phyloP scores from a whole-genome alignment of 441 rosid species.

The Pelargonium australe region DNA sequence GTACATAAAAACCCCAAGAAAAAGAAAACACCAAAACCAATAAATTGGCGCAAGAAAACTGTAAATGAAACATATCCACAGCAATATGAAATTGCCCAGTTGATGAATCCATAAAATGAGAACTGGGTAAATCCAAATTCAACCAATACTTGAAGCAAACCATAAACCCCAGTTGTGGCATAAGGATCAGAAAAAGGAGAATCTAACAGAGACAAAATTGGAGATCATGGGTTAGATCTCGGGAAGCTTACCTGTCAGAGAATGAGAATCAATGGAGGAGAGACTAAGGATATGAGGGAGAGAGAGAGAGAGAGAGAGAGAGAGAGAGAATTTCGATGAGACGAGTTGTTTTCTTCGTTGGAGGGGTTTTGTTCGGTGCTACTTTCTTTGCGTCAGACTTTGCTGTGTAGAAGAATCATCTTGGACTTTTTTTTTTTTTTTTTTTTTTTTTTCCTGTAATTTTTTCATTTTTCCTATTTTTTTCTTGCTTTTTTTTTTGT shows the following conservation, averaged over 20 bases:
- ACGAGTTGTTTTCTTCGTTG: neutral
- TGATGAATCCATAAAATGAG: neutral
- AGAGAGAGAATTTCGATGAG: too few species aligned
- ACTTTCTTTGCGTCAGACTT: constrained; percentile 1
- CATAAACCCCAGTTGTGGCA: neutral
- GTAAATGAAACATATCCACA: neutral
- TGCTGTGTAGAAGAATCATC: too few species aligned
- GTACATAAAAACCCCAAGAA: neutral
- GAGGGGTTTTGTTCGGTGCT: neutral
- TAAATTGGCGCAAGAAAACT: neutral
- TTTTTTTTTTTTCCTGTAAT: too few species aligned
- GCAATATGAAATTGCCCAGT: neutral
- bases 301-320: too few species aligned
- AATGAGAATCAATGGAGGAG: neutral
- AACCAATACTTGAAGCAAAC: neutral
- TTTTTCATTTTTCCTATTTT: too few species aligned
- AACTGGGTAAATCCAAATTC: neutral
- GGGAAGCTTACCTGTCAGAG: constrained; percentile 7
- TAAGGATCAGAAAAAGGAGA: neutral
- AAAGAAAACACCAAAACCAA: neutral
- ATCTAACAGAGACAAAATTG: neutral
- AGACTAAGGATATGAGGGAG: neutral
- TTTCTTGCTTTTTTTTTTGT: too few species aligned
- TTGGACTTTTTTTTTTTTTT: too few species aligned
- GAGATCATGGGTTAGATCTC: neutral